Evolutionary conservation across 75 land plant species (phyloP).

Genomic region (Pinus taeda): DNA sequence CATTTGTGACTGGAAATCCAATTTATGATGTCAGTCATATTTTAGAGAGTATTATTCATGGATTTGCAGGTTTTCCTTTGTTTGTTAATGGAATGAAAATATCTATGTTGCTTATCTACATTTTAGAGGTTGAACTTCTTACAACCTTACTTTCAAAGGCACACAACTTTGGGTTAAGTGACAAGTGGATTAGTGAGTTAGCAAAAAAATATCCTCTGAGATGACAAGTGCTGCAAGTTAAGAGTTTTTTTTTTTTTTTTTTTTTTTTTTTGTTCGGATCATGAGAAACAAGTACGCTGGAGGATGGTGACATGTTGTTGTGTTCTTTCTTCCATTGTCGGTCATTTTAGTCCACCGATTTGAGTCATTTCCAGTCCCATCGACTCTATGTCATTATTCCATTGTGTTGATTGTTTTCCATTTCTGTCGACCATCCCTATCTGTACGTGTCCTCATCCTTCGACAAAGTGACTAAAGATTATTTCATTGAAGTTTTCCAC

Average conservation of each 20-base stretch:
- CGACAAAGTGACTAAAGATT: too few relatives aligned
- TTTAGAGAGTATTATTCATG: constrained; percentile 68
- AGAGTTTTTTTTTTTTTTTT: too few relatives aligned
- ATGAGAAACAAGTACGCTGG: constrained; percentile 60
- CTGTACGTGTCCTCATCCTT: too few relatives aligned
- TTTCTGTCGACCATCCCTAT: too few relatives aligned
- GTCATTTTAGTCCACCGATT: too few relatives aligned
- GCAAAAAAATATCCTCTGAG: constrained; percentile 82
- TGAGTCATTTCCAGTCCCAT: too few relatives aligned
- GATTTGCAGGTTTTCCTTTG: constrained; percentile 55
- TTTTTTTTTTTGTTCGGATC: constrained; percentile 92
- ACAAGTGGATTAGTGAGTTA: constrained; percentile 82
- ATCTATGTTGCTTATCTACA: constrained; percentile 76
- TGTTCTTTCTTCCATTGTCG: too few relatives aligned
- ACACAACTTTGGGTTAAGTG: constrained; percentile 80
- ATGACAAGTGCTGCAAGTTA: constrained; percentile 81
- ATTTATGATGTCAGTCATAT: constrained; percentile 74
- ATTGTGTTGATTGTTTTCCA: too few relatives aligned
- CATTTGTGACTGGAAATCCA: constrained; percentile 90
- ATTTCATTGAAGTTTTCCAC: too few relatives aligned
- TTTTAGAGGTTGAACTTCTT: constrained; percentile 87
- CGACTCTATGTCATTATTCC: too few relatives aligned
- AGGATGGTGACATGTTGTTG: constrained; percentile 90
- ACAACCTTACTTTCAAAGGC: constrained; percentile 95
- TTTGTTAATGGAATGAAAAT: constrained; percentile 72